Evolutionary conservation across 2,329 filamentous ascomycete species (phyloP).

Genomic region (Hypoxylon sp.): DNA sequence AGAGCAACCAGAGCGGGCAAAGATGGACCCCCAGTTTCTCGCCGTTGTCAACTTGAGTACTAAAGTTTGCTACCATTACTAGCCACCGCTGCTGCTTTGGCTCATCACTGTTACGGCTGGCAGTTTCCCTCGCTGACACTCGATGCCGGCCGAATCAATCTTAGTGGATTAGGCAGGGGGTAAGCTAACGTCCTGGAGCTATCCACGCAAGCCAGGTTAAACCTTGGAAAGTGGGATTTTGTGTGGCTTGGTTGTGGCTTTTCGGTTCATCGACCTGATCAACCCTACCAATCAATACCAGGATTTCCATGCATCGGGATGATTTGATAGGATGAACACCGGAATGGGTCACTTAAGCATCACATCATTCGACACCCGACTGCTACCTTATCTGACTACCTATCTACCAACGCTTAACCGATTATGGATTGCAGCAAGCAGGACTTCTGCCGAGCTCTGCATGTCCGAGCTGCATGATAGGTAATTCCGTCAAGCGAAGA

Average conservation of each 20-base stretch:
- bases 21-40: conserved; percentile 39
- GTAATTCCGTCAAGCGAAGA: conserved; percentile 37
- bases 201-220: conserved; percentile 1
- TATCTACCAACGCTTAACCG: conserved; percentile 38
- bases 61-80: conserved; percentile 15
- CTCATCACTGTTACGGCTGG: conserved; percentile 15
- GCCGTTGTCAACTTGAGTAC: conserved; percentile 8
- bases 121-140: conserved; percentile 19
- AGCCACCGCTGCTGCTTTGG: neutral
- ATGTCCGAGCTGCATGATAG: conserved; percentile 37
- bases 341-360: conserved; percentile 34
- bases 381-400: conserved; percentile 41
- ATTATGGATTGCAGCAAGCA: conserved; percentile 24
- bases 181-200: neutral
- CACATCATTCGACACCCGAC: conserved; percentile 36
- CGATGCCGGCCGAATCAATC: conserved; percentile 9
- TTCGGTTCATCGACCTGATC: neutral
- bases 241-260: conserved; percentile 33
- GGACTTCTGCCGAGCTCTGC: conserved; percentile 36
- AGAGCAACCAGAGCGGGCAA: conserved; percentile 37
- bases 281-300: neutral
- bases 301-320: conserved; percentile 28
- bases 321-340: conserved; percentile 31
- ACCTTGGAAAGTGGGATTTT: conserved; percentile 15
- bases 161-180: neutral